Evolutionary conservation across 179 eudicot genomes (phyloP).

Genomic region (Monotropa hypopitys): DNA sequence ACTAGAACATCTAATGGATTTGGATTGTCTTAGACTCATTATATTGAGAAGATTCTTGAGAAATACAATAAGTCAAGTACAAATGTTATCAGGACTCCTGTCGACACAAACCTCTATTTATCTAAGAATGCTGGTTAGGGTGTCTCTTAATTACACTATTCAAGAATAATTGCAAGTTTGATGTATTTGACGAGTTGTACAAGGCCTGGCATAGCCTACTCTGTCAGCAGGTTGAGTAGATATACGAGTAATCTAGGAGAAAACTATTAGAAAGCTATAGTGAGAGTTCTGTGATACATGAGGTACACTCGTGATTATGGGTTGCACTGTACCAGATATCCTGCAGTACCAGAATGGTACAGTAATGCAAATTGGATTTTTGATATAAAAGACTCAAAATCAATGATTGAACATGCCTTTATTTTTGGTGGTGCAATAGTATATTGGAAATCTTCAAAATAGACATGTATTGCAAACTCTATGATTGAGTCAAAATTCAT

Average conservation of each 20-base stretch:
- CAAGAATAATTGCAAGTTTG: not conserved
- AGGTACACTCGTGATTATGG: too few species aligned
- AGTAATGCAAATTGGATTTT: too few species aligned
- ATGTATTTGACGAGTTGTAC: not conserved
- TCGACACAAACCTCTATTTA: not conserved
- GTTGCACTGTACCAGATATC: too few species aligned
- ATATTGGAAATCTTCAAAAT: too few species aligned
- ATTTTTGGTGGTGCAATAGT: too few species aligned
- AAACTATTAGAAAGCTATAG: not conserved
- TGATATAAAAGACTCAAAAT: too few species aligned
- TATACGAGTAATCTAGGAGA: not conserved
- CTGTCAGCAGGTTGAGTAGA: constrained; percentile 24
- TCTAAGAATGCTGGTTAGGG: not conserved
- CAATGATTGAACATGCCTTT: too few species aligned
- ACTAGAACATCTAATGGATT: not conserved
- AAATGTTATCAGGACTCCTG: not conserved
- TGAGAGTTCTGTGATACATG: not conserved
- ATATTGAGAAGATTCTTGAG: not conserved
- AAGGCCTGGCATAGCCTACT: not conserved
- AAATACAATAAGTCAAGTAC: not conserved
- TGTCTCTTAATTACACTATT: not conserved
- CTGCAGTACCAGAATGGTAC: too few species aligned
- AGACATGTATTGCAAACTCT: too few species aligned
- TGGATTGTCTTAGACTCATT: not conserved
- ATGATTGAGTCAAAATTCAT: too few species aligned